Base-by-base conservation (phyloP, 495 filamentous ascomycete species). In the Neurospora tetraspora region DNA sequence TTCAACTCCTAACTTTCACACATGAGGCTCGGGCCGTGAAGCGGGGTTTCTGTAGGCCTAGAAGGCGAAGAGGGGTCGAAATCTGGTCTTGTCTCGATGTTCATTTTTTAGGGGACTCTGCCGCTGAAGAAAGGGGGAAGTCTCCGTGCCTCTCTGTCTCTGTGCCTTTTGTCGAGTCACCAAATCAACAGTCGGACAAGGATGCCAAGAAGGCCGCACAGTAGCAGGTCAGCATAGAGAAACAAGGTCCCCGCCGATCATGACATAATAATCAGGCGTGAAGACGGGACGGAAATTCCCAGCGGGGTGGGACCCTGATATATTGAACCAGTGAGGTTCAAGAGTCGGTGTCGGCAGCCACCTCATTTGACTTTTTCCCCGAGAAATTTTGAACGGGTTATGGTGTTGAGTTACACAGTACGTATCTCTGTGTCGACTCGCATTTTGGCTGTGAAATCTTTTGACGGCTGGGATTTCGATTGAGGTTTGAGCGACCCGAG, bases 211-310 rank as follows among this genome's bases (percentile, higher is more conserved):
- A 31, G 27, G 53, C 53, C 53, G 8, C 53, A 65, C 27, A 65
- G 53, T 65, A 18, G 27, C 53, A 65, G 27, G 53, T 34, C 53
- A 65, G 53, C 27, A 65, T 18, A 65, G 53, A 65, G 53, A 65
- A 65, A 65, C 53, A 65, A 16, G 53, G 27, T 18, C 23, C 23
- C 69, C 69, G 72, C 69, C 65, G 72, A 73, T 73, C 72, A 71
- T 73, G 72, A 73, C 72, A 73, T 73, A 73, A 73, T 73, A 27
- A 68, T 36, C 72, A 39, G 42, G 23, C 69, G 36, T 65, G 14
- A 61, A 61, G 53, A 61, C 53, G 27, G 53, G 27, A 61, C 14
- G 34, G 23, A 61, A 34, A 20, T 23, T 45, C 8, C 69, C 72
- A 43, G 31, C n/a, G 47, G 31, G 72, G 45, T 39, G 69, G 69